These are phyloP conservation scores for Oenanthe javanica DNA, from an alignment of 140 eudicot species.

Conservation along the genomic window DNA sequence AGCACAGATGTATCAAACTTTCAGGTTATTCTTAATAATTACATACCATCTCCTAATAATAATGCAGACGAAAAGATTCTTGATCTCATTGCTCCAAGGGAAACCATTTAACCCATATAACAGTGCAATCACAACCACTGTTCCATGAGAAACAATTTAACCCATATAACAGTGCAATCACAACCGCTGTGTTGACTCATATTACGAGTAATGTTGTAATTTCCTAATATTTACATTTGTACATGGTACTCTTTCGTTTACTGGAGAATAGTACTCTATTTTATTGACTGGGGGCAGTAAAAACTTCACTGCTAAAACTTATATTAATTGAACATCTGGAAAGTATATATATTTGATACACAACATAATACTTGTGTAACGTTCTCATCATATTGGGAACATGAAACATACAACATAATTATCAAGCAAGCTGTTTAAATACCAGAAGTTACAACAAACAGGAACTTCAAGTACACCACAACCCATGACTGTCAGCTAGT, in stretches of 20 bases:
- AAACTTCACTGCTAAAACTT: neutral
- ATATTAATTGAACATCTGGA: neutral
- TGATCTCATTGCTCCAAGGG: neutral
- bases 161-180: neutral
- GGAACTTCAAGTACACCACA: conserved; percentile 11
- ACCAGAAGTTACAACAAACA: conserved; percentile 9
- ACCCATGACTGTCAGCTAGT: conserved; percentile 8
- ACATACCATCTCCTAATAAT: neutral
- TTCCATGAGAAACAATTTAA: neutral
- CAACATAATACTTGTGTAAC: neutral
- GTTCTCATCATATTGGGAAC: neutral
- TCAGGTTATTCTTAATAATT: neutral
- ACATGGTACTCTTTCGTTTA: neutral
- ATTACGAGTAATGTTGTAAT: neutral
- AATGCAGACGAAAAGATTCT: neutral
- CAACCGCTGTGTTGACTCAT: neutral
- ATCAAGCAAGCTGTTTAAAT: conserved; percentile 17
- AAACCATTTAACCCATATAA: neutral
- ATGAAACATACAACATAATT: conserved; percentile 38
- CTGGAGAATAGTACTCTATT: neutral
- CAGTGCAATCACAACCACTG: neutral
- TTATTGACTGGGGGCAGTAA: neutral
- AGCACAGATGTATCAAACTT: neutral
- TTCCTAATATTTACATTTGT: neutral
- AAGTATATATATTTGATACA: neutral